phyloP scores from a whole-genome alignment of 2,329 filamentous ascomycete species.

The Penicillium sp. region DNA sequence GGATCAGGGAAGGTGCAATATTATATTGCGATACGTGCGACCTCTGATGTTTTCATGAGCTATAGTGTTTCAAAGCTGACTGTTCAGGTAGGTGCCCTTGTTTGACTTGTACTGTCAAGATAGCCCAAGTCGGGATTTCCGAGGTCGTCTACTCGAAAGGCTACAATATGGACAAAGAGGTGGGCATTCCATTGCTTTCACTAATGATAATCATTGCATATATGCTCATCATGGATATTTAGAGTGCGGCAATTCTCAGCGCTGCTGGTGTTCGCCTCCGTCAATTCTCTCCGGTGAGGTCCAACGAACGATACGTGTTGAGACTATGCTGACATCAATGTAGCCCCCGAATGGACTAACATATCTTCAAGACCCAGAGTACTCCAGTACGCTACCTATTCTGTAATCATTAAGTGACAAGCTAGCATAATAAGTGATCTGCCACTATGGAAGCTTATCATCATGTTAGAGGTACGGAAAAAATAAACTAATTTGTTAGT shows the following conservation, averaged over 20 bases:
- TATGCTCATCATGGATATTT: constrained; percentile 16
- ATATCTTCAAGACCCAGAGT: constrained; percentile 47
- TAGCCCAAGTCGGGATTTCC: constrained; percentile 89
- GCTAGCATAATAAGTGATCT: not conserved
- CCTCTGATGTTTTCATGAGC: not conserved
- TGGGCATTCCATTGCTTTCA: constrained; percentile 24
- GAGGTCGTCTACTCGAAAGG: constrained; percentile 93
- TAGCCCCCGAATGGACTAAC: constrained; percentile 63
- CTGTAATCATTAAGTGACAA: not conserved
- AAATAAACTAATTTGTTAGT: not conserved
- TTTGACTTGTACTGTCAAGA: constrained; percentile 97
- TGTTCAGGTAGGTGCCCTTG: constrained; percentile 68
- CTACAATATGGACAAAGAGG: constrained; percentile 87
- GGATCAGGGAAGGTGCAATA: constrained; percentile 75
- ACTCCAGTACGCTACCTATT: not conserved
- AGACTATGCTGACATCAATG: constrained; percentile 8
- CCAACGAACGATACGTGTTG: constrained; percentile 7
- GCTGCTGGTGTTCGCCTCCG: constrained; percentile 79
- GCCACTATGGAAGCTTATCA: not conserved
- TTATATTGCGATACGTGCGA: constrained; percentile 81
- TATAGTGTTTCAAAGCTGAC: constrained; percentile 9
- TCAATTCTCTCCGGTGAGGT: constrained; percentile 74
- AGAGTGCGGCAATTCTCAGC: constrained; percentile 74
- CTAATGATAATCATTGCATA: not conserved
- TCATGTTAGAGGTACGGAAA: not conserved